Evolutionary conservation across 192 early-diverging fungal species (phyloP).

Genomic region (Haplosporangium gracile): DNA sequence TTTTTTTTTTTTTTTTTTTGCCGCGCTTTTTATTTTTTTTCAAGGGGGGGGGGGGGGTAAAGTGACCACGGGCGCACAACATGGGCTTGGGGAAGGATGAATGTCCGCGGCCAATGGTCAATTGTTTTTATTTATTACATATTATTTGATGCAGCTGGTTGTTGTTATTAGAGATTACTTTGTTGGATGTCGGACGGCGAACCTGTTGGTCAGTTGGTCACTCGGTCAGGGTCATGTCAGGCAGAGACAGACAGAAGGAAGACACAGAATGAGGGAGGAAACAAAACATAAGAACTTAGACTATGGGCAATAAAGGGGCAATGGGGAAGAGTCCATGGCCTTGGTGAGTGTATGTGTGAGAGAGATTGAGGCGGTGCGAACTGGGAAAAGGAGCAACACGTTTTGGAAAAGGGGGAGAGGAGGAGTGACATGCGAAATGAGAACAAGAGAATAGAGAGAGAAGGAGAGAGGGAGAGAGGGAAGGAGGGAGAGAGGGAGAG

Average conservation of each 20-base stretch:
- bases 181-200: neutral
- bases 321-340: neutral
- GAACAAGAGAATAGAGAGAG: neutral
- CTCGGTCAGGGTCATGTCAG: constrained; percentile 1
- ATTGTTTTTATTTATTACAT: neutral
- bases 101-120: neutral
- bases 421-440: no score
- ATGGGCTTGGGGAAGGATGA: neutral
- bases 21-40: neutral
- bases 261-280: neutral
- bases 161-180: neutral
- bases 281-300: neutral
- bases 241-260: neutral
- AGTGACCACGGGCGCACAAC: neutral
- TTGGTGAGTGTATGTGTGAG: neutral
- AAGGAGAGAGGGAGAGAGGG: neutral
- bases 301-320: constrained; percentile 1
- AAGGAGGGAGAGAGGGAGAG: neutral
- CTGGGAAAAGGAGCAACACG: neutral
- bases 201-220: constrained; percentile 1
- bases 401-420: neutral
- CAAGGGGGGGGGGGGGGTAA: neutral
- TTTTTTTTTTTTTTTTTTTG: neutral
- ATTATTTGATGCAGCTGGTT: no score
- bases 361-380: constrained; percentile 4